phyloP scores from a whole-genome alignment of 768 basidiomycete genomes.

The Kwoniella sp. region DNA sequence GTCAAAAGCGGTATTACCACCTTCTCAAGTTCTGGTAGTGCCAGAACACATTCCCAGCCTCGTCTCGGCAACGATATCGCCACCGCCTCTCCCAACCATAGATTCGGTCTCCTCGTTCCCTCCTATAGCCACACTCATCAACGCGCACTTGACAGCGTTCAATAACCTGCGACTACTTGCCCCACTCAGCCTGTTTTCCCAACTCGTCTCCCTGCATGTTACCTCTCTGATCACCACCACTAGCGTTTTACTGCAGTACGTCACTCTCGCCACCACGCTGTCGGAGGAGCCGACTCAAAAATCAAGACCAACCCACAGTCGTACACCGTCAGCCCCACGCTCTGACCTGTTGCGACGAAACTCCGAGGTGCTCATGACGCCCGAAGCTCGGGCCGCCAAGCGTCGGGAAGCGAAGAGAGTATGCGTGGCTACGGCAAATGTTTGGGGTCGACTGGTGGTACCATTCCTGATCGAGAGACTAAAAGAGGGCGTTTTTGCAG shows the following conservation, averaged over 20 bases:
- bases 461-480: slow-evolving; percentile 14
- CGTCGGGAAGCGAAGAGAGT: slow-evolving; percentile 20
- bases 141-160: slow-evolving; percentile 66
- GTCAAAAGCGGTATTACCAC: slow-evolving; percentile 22
- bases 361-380: slow-evolving; percentile 32
- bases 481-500: slow-evolving; percentile 11
- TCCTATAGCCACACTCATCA: slow-evolving; percentile 67
- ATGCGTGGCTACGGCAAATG: slow-evolving; percentile 23
- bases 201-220: slow-evolving; percentile 13
- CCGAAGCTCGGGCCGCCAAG: slow-evolving; percentile 25
- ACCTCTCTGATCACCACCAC: slow-evolving; percentile 15
- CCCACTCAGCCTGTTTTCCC: slow-evolving; percentile 56
- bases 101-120: slow-evolving; percentile 63
- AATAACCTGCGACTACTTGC: slow-evolving; percentile 79
- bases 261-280: slow-evolving; percentile 5
- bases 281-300: background rate
- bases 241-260: slow-evolving; percentile 7
- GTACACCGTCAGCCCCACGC: slow-evolving; percentile 34
- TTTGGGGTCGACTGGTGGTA: slow-evolving; percentile 19
- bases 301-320: slow-evolving; percentile 12
- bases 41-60: slow-evolving; percentile 20
- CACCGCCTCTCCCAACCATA: slow-evolving; percentile 52
- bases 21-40: slow-evolving; percentile 34
- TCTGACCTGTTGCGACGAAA: slow-evolving; percentile 33
- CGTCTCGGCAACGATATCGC: slow-evolving; percentile 49